Evolutionary conservation across 306 rosid species (phyloP), one percentile per base, ranked within the genome.

Genomic region (Mimosa pudica): DNA sequence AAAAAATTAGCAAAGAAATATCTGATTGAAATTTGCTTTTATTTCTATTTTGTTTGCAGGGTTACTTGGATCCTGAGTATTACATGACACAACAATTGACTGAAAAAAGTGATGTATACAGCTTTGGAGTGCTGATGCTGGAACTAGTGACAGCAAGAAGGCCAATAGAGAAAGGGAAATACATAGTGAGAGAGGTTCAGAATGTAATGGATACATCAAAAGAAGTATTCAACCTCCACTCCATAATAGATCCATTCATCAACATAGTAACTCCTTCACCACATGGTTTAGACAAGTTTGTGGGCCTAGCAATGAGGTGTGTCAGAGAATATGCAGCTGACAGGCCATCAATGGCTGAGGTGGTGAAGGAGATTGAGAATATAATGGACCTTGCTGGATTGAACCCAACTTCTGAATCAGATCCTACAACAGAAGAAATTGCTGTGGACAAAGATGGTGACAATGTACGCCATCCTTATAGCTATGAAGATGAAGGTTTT

Each of bases 41-140:
- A 64, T 79, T 73, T 24, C 30, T 24, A 24, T 70, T 10, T 55
- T 55, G 3, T 67, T 20, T 70, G 48, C 14, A 91, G 97, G 98
- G 98, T 30, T 90, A 93, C 85, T 61, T 93, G 87, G 89, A 86
- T 86, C 89, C 89, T 11, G 87, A 86, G 80, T 86, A 86, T 78
- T 86, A 86, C 82, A 86, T 86, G 89, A 86, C 84, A 17, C 89
- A 86, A 5, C 89, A 83, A 38, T 84, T 86, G 57, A 86, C 92
- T 0, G 95, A 93, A 86, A 93, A 93, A 82, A 93, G 95, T 14
- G 97, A 93, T 42, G 97, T 93, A 7, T 90, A 91, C 51, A 89
- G 97, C 76, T 93, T 80, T 65, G 95, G 97, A 52, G 97, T 93
- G 71, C 55, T 93, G 71, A 85, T 90, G 93, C 77, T 93, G 49